Evolutionary conservation across 345 rosid species (phyloP), one percentile per base, ranked within the genome.

Genomic region (Eucalyptus globulus): DNA sequence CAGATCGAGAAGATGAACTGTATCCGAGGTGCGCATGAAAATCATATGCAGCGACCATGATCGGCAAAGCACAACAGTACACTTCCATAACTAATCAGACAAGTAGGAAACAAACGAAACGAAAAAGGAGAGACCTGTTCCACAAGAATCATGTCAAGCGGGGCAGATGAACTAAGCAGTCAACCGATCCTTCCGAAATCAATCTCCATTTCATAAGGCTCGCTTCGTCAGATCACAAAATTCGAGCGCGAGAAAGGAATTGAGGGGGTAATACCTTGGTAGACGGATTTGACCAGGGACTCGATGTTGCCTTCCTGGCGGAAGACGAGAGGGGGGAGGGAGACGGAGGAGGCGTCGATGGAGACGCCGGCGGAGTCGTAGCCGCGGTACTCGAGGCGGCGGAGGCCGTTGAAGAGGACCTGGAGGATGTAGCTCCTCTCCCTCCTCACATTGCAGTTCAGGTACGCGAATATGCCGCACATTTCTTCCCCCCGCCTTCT

Each of bases 391-490:
- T 98, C 99, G 87, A 98, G 97, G 80, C 99, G 99, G 88, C 99
- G 94, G 72, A 98, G 96, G 51, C 99, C 99, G 91, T 97, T 97
- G 94, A 98, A 97, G 88, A 98, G 98, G 50, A 96, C 94, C 83
- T 97, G 95, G 54, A 98, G 97, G 92, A 98, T 95, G 93, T 93
- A 94, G 12, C 98, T 92, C 90, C 99, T 91, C 88, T 97, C 98
- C 91, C 95, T 91, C 88, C 88, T 90, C 9, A 95, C 96, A 86
- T 94, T 93, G 94, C 88, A 95, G 93, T 97, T 97, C 93, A 97
- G 87, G 91, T 97, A 97, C 47, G 99, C 99, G 88, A 97, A 97
- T 50, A 97, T 97, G 85, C 99, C 99, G 89, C 98, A 97, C 99
- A 97, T 97, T 89, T 22, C n/a, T n/a, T 29, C 53, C n/a, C 40